Percentiles rank a stretch among this genome's conserved stretches.
Evolutionary conservation across 2,329 filamentous ascomycete species (phyloP).

Genomic region (Amauroascus niger): DNA sequence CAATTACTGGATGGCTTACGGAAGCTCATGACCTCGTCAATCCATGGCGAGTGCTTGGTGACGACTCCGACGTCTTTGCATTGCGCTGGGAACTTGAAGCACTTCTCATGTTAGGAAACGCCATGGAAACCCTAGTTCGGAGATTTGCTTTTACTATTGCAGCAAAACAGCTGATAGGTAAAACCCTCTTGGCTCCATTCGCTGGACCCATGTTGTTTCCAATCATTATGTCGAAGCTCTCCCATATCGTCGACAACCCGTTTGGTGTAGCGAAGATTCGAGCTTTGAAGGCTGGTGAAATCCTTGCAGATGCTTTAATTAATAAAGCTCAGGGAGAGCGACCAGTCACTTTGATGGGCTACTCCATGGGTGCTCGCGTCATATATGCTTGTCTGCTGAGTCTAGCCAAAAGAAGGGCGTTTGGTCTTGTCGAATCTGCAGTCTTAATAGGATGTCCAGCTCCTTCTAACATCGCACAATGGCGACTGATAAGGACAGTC

Average conservation of each 20-base stretch:
- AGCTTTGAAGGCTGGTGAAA: slow-evolving; percentile 67
- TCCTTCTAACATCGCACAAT: slow-evolving; percentile 61
- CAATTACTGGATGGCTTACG: slow-evolving; percentile 71
- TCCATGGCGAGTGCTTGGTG: slow-evolving; percentile 69
- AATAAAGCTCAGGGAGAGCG: slow-evolving; percentile 74
- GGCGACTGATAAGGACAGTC: slow-evolving; percentile 66
- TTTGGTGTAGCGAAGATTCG: slow-evolving; percentile 67
- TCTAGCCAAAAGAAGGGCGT: slow-evolving; percentile 67
- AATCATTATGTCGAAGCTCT: slow-evolving; percentile 55
- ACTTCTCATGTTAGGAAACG: slow-evolving; percentile 64
- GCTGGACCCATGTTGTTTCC: slow-evolving; percentile 60
- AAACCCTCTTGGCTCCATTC: slow-evolving; percentile 58
- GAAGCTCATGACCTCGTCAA: slow-evolving; percentile 60
- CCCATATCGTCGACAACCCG: slow-evolving; percentile 66
- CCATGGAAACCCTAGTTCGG: slow-evolving; percentile 66
- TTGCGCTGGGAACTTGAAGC: slow-evolving; percentile 74
- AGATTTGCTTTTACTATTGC: slow-evolving; percentile 70
- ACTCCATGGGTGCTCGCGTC: slow-evolving; percentile 69
- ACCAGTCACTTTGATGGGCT: slow-evolving; percentile 70
- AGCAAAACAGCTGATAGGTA: slow-evolving; percentile 63
- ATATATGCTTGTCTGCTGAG: slow-evolving; percentile 73
- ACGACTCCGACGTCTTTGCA: slow-evolving; percentile 67
- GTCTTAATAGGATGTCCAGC: slow-evolving; percentile 74
- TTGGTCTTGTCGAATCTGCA: slow-evolving; percentile 73
- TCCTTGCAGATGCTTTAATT: slow-evolving; percentile 72